Percentiles rank a stretch among this genome's conserved stretches.
Conservation (phyloP, 2,329 filamentous ascomycete species). For the Camptophora hylomeconis region DNA sequence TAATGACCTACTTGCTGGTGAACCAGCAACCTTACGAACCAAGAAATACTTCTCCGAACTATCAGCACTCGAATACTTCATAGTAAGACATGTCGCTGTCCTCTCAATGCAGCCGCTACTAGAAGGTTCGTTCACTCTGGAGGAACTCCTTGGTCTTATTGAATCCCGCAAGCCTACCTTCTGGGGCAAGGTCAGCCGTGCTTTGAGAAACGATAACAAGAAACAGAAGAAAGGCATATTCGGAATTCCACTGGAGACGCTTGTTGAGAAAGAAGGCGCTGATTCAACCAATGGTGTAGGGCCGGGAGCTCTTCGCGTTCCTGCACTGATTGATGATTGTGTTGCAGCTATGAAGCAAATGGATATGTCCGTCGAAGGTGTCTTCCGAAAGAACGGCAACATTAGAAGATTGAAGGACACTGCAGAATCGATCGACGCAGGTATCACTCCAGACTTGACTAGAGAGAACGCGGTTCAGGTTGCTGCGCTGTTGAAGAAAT, state of each 20-base stretch:
- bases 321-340: slow-evolving; percentile 87
- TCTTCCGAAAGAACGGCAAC: slow-evolving; percentile 98
- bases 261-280: slow-evolving; percentile 85
- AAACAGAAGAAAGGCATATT: slow-evolving; percentile 95
- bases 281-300: slow-evolving; percentile 97
- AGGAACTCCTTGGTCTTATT: slow-evolving; percentile 83
- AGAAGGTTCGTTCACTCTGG: slow-evolving; percentile 70
- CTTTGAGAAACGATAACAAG: slow-evolving; percentile 66
- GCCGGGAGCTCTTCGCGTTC: slow-evolving; percentile 77
- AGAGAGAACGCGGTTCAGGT: slow-evolving; percentile 87
- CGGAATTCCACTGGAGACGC: slow-evolving; percentile 72
- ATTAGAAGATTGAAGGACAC: slow-evolving; percentile 86
- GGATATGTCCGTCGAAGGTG: slow-evolving; percentile 96
- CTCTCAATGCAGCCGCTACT: slow-evolving; percentile 88
- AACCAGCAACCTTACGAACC: slow-evolving; percentile 41
- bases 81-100: slow-evolving; percentile 87
- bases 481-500: slow-evolving; percentile 87
- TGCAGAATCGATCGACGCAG: slow-evolving; percentile 73
- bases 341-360: slow-evolving; percentile 94
- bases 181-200: slow-evolving; percentile 97
- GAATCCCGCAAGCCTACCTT: slow-evolving; percentile 89
- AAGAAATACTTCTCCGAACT: slow-evolving; percentile 94
- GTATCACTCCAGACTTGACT: slow-evolving; percentile 73
- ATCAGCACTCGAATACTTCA: slow-evolving; percentile 91
- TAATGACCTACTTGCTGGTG: slow-evolving; percentile 32